These are phyloP conservation scores for Dictyostelium intermedium DNA, from an alignment of 78 protist genomes.

Conservation along the genomic window DNA sequence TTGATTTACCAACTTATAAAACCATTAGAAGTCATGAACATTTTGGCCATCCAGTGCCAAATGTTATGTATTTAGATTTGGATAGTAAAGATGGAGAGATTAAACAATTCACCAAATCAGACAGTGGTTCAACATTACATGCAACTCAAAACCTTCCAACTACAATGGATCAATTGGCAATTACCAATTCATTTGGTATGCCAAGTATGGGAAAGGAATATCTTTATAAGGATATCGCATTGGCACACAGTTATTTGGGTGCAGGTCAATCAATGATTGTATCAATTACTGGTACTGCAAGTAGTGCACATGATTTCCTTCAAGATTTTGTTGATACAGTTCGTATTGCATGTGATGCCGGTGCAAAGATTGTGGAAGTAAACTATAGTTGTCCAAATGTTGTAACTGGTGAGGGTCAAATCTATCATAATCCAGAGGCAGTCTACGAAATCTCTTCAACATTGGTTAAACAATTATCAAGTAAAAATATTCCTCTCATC, in stretches of 20 bases:
- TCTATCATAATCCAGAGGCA: constrained; percentile 67
- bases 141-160: not conserved
- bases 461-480: not conserved
- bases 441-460: constrained; percentile 54
- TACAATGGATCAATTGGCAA: constrained; percentile 28
- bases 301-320: constrained; percentile 48
- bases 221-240: constrained; percentile 17
- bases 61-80: constrained; percentile 39
- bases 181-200: constrained; percentile 76
- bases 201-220: constrained; percentile 35
- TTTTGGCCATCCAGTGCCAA: constrained; percentile 68
- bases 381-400: constrained; percentile 76
- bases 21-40: constrained; percentile 46
- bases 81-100: not conserved
- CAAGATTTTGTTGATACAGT: constrained; percentile 58
- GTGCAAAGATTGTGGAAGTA: constrained; percentile 56
- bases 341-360: constrained; percentile 45
- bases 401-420: constrained; percentile 76
- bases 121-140: constrained; percentile 25
- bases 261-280: constrained; percentile 67
- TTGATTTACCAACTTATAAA: constrained; percentile 62
- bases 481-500: constrained; percentile 28
- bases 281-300: constrained; percentile 57
- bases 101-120: constrained; percentile 4
- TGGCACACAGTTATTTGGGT: constrained; percentile 12